These are phyloP conservation scores for Diphasiastrum complanatum DNA, from an alignment of 83 land plant species.

Conservation along the genomic window DNA sequence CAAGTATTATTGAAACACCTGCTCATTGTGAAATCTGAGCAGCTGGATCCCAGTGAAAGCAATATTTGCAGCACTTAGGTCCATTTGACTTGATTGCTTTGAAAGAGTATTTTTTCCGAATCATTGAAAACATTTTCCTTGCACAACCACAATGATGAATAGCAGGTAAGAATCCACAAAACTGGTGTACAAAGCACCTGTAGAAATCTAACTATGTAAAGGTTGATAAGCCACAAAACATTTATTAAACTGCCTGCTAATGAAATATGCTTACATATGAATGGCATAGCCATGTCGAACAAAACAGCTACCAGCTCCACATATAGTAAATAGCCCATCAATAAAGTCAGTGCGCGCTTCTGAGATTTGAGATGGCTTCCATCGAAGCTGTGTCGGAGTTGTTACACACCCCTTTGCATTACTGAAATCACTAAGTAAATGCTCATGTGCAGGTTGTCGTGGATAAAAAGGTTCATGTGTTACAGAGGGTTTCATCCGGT, in stretches of 20 bases:
- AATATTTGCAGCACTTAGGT: too few relatives aligned
- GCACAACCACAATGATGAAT: too few relatives aligned
- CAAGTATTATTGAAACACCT: too few relatives aligned
- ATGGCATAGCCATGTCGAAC: conserved; percentile 92
- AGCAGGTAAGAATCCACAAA: too few relatives aligned
- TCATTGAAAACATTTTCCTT: too few relatives aligned
- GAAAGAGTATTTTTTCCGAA: too few relatives aligned
- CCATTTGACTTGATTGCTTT: too few relatives aligned
- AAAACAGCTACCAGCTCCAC: conserved; percentile 92
- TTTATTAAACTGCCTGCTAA: background rate
- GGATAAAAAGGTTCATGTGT: conserved; percentile 87
- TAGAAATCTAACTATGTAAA: too few relatives aligned
- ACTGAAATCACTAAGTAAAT: conserved; percentile 60
- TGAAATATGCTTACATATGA: conserved; percentile 67
- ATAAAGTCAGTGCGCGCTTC: conserved; percentile 60
- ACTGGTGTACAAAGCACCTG: too few relatives aligned
- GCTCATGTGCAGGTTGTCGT: conserved; percentile 42
- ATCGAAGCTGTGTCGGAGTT: conserved; percentile 86
- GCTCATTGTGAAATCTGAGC: too few relatives aligned
- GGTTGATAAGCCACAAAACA: conserved; percentile 8
- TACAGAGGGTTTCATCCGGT: conserved; percentile 94
- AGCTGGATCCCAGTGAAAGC: too few relatives aligned
- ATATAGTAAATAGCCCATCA: conserved; percentile 79
- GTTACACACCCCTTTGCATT: conserved; percentile 31
- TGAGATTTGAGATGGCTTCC: conserved; percentile 66